Evolutionary conservation across 345 rosid genomes (phyloP).

Genomic region (Euphorbia tirucalli): DNA sequence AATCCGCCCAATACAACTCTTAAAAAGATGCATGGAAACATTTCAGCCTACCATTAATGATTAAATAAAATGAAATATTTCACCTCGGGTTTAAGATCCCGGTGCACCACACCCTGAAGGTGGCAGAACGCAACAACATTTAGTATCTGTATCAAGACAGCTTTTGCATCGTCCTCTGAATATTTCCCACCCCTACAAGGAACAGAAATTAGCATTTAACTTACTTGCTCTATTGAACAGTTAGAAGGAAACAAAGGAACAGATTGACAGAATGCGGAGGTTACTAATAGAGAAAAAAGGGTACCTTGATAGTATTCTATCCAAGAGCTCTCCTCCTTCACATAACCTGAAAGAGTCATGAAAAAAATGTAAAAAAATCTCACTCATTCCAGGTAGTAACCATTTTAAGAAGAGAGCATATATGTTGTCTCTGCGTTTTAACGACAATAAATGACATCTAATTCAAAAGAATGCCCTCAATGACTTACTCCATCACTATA

Average conservation of each 20-base stretch:
- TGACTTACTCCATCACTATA: constrained; percentile 88
- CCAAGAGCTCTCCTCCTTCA: constrained; percentile 97
- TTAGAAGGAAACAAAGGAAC: not conserved
- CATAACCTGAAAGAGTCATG: constrained; percentile 59
- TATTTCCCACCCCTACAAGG: constrained; percentile 80
- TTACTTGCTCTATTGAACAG: constrained; percentile 2
- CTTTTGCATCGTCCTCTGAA: constrained; percentile 83
- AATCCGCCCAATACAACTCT: not conserved
- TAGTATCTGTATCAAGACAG: constrained; percentile 76
- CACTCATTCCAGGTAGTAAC: not conserved
- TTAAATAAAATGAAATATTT: not conserved
- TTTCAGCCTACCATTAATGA: not conserved
- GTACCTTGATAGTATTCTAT: constrained; percentile 97
- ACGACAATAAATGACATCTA: not conserved
- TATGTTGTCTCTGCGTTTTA: not conserved
- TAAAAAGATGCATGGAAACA: not conserved
- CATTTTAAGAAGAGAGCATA: too few relatives aligned
- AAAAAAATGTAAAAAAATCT: not conserved
- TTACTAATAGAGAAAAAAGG: constrained; percentile 1
- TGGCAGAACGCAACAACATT: constrained; percentile 86
- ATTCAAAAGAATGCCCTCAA: not conserved
- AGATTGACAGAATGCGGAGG: not conserved
- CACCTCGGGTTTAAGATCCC: constrained; percentile 99
- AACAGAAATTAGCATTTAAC: constrained; percentile 8
- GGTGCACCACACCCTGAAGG: constrained; percentile 95